phyloP scores from a whole-genome alignment of 306 rosid genomes.

The Canavalia gladiata region DNA sequence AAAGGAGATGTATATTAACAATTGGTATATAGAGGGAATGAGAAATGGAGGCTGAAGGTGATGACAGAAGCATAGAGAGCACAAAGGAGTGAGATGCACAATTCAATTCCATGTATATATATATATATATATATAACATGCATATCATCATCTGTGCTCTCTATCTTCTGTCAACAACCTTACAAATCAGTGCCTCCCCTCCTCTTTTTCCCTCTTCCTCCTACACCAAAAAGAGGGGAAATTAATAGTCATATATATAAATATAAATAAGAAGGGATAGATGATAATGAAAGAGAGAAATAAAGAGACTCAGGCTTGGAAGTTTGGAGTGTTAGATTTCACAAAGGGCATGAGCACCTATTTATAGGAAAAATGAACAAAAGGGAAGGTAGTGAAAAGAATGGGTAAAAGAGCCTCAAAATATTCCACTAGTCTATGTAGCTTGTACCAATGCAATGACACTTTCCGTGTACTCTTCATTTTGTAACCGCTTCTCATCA shows the following conservation, averaged over 20 bases:
- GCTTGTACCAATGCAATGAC: slow-evolving; percentile 41
- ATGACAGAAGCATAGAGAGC: slow-evolving; percentile 77
- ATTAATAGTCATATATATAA: not conserved
- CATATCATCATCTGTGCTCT: slow-evolving; percentile 90
- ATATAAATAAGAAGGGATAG: not conserved
- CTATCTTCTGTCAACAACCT: slow-evolving; percentile 99
- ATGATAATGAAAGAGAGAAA: slow-evolving; percentile 14
- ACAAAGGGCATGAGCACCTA: slow-evolving; percentile 46
- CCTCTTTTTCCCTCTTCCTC: not conserved
- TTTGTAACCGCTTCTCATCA: slow-evolving; percentile 50
- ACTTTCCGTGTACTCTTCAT: slow-evolving; percentile 20
- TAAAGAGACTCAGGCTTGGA: slow-evolving; percentile 19
- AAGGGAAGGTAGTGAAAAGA: slow-evolving; percentile 10
- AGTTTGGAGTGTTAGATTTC: slow-evolving; percentile 27
- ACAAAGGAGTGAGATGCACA: slow-evolving; percentile 63
- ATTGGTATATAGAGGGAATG: slow-evolving; percentile 23
- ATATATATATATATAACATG: not conserved
- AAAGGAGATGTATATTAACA: not conserved
- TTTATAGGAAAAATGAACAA: slow-evolving; percentile 57
- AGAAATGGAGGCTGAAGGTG: slow-evolving; percentile 50
- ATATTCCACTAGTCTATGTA: slow-evolving; percentile 31
- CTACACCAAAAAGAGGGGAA: not conserved
- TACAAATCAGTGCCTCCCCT: slow-evolving; percentile 1
- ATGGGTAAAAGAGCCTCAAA: slow-evolving; percentile 48
- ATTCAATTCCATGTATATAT: not conserved